Percentiles rank a stretch among this genome's conserved stretches.
phyloP scores from a whole-genome alignment of 1,139 yeast species.

The Taphrina communis region DNA sequence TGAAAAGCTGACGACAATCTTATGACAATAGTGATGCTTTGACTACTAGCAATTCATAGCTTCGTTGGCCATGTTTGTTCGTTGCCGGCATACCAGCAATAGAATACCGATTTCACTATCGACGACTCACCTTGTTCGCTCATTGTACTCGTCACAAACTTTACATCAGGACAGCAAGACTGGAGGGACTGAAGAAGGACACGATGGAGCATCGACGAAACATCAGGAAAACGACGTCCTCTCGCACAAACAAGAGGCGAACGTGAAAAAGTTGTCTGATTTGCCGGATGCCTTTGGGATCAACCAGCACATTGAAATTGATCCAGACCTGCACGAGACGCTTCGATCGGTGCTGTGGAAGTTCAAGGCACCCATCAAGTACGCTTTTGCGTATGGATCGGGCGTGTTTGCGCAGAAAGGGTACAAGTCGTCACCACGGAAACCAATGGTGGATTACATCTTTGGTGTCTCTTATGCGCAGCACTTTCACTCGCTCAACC shows the following conservation, averaged over 20 bases:
- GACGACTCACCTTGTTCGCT: background rate
- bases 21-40: background rate
- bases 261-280: slow-evolving; percentile 52
- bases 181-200: too few species aligned
- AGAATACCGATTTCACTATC: background rate
- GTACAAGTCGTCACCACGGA: slow-evolving; percentile 60
- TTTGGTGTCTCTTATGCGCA: slow-evolving; percentile 76
- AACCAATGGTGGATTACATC: slow-evolving; percentile 85
- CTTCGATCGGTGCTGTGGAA: slow-evolving; percentile 61
- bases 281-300: slow-evolving; percentile 62
- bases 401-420: slow-evolving; percentile 82
- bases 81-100: background rate
- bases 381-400: slow-evolving; percentile 91
- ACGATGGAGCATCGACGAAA: slow-evolving; percentile 9
- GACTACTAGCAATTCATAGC: background rate
- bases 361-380: slow-evolving; percentile 72
- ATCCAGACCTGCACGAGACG: slow-evolving; percentile 56
- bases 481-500: slow-evolving; percentile 76
- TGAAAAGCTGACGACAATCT: too few species aligned
- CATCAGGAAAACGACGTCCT: slow-evolving; percentile 18
- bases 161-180: too few species aligned
- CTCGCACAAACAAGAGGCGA: background rate
- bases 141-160: background rate
- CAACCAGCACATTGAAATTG: slow-evolving; percentile 64
- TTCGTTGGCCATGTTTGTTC: background rate